Conservation (phyloP, 23 red algal genomes). For the Gracilaria vermiculophylla region DNA sequence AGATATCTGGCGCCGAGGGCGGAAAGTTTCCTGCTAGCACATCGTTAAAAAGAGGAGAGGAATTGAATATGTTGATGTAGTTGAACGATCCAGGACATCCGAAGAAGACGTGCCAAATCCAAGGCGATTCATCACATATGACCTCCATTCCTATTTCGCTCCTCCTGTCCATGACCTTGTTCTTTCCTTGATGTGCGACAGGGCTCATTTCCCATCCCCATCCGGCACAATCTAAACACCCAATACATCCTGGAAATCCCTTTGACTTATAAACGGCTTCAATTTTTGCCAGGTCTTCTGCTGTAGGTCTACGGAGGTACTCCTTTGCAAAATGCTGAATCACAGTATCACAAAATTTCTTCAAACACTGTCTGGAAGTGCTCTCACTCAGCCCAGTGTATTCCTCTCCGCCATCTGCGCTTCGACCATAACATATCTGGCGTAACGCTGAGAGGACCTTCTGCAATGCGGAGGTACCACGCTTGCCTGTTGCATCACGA, state of each 20-base stretch:
- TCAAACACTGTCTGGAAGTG: neutral
- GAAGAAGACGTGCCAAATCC: conserved; percentile 50
- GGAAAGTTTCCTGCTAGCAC: neutral
- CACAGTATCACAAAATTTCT: neutral
- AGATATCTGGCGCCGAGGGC: neutral
- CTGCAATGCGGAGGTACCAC: conserved; percentile 15
- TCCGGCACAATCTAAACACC: conserved; percentile 24
- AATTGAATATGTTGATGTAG: conserved; percentile 5
- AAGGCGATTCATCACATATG: conserved; percentile 28
- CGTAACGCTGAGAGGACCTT: conserved; percentile 18
- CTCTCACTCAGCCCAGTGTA: neutral
- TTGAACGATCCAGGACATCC: conserved; percentile 23
- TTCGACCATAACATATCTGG: neutral
- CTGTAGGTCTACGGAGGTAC: conserved; percentile 35
- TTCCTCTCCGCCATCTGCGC: conserved; percentile 4
- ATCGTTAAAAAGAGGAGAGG: neutral
- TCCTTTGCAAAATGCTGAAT: neutral
- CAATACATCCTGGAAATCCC: conserved; percentile 39
- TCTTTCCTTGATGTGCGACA: conserved; percentile 2
- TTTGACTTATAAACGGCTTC: neutral
- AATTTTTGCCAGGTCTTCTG: neutral
- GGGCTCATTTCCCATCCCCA: conserved; percentile 25
- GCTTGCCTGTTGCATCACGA: neutral
- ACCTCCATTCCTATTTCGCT: neutral
- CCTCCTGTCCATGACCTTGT: neutral